These are phyloP conservation scores for Lotmaria passim DNA, from an alignment of 208 protist genomes.

Conservation along the genomic window DNA sequence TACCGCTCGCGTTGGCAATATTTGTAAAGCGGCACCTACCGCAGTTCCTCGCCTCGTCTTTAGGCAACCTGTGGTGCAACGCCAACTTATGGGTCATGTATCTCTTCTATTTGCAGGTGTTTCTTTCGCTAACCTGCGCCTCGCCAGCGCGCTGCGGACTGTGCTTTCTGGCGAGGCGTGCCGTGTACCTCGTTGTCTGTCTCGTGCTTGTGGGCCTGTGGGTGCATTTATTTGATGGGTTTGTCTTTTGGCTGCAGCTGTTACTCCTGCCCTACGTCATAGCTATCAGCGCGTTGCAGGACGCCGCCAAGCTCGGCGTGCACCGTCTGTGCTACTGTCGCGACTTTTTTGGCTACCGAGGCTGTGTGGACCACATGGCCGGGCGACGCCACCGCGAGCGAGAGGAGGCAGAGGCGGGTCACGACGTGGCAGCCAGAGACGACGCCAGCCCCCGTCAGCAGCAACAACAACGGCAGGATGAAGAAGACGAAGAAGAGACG, in stretches of 20 bases:
- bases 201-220: neutral
- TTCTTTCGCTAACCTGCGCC: constrained; percentile 15
- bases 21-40: too few relatives aligned
- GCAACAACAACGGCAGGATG: too few relatives aligned
- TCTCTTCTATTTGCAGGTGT: constrained; percentile 13
- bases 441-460: too few relatives aligned
- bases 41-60: too few relatives aligned
- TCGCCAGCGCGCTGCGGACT: constrained; percentile 28
- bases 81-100: too few relatives aligned
- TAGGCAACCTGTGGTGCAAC: too few relatives aligned
- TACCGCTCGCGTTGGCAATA: constrained; percentile 18
- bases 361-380: constrained; percentile 19
- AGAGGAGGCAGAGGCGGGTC: neutral
- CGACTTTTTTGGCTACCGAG: neutral
- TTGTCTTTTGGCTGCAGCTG: neutral
- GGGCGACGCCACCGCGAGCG: neutral
- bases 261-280: constrained; percentile 14
- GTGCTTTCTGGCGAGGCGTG: constrained; percentile 2
- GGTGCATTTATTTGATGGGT: neutral
- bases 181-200: neutral
- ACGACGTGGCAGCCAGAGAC: too few relatives aligned
- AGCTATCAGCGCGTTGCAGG: constrained; percentile 17
- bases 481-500: neutral
- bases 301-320: constrained; percentile 16
- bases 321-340: constrained; percentile 16